Evolutionary conservation across 306 rosid species (phyloP).

Genomic region (Ormosia emarginata): DNA sequence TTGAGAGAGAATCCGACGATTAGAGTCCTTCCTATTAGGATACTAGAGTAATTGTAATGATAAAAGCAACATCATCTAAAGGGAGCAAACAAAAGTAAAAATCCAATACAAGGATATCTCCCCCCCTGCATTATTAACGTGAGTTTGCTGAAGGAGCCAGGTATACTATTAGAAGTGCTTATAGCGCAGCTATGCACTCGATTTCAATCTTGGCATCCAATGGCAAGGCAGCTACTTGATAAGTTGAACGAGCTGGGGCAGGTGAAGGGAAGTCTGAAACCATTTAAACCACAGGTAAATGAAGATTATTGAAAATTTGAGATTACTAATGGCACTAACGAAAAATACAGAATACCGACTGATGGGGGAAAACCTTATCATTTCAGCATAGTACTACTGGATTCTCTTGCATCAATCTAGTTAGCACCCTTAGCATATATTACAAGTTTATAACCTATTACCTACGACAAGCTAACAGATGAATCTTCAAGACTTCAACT

Average conservation of each 20-base stretch:
- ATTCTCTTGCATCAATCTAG: neutral
- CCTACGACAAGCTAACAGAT: neutral
- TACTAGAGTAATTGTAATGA: neutral
- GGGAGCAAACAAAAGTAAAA: conserved; percentile 11
- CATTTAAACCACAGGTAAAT: conserved; percentile 9
- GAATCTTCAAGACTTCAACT: neutral
- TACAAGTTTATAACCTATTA: neutral
- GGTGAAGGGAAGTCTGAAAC: conserved; percentile 71
- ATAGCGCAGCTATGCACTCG: conserved; percentile 83
- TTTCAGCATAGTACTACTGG: neutral
- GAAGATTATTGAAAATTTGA: neutral
- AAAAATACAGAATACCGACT: neutral
- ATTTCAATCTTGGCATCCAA: conserved; percentile 93
- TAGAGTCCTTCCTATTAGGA: neutral
- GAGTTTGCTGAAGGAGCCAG: neutral
- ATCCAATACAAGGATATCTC: conserved; percentile 11
- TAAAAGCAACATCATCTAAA: conserved; percentile 8
- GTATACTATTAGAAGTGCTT: neutral
- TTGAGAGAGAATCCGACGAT: neutral
- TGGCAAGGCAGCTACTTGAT: conserved; percentile 89
- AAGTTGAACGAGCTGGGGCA: conserved; percentile 89
- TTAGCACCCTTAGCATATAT: neutral
- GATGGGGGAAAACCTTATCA: neutral
- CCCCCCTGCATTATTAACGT: conserved; percentile 42
- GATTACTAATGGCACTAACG: neutral